Percentiles rank a stretch among this genome's conserved stretches.
These are phyloP conservation scores for Eurotiales sp. DNA, from an alignment of 2,329 filamentous ascomycete genomes.

Conservation along the genomic window DNA sequence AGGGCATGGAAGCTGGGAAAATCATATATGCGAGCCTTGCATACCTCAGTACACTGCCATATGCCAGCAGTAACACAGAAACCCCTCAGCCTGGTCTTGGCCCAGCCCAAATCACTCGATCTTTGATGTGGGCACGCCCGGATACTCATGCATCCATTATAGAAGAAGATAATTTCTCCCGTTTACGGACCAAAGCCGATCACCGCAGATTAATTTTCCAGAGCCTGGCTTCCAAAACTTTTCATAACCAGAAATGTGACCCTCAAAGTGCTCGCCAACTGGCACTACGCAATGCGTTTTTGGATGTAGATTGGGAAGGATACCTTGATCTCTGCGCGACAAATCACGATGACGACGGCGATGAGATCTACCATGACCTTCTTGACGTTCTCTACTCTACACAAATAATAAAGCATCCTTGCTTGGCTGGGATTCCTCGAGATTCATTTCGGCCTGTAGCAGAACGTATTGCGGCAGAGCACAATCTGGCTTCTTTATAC, in stretches of 20 bases:
- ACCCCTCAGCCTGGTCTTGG: neutral
- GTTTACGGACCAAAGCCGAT: slow-evolving; percentile 3
- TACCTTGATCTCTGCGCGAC: neutral
- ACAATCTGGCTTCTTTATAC: neutral
- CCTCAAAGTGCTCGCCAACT: neutral
- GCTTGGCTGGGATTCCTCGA: neutral
- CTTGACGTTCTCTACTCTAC: slow-evolving; percentile 5
- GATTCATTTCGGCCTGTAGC: slow-evolving; percentile 1
- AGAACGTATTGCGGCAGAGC: neutral
- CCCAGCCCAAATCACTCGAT: neutral
- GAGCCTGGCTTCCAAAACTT: slow-evolving; percentile 1
- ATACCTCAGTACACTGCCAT: slow-evolving; percentile 2
- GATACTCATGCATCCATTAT: neutral
- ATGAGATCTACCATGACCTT: slow-evolving; percentile 10
- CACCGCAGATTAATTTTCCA: slow-evolving; percentile 10
- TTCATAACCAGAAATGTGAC: neutral
- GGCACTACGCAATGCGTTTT: slow-evolving; percentile 2
- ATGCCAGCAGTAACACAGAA: neutral
- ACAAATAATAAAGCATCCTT: neutral
- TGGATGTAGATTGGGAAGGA: neutral
- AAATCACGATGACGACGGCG: slow-evolving; percentile 7
- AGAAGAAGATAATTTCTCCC: neutral
- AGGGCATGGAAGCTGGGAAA: slow-evolving; percentile 1
- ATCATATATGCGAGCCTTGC: slow-evolving; percentile 2
- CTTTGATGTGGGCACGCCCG: slow-evolving; percentile 3